These are phyloP conservation scores for Pseudomonodictys pantanalensis DNA, from an alignment of 495 filamentous ascomycete species.

Conservation along the genomic window DNA sequence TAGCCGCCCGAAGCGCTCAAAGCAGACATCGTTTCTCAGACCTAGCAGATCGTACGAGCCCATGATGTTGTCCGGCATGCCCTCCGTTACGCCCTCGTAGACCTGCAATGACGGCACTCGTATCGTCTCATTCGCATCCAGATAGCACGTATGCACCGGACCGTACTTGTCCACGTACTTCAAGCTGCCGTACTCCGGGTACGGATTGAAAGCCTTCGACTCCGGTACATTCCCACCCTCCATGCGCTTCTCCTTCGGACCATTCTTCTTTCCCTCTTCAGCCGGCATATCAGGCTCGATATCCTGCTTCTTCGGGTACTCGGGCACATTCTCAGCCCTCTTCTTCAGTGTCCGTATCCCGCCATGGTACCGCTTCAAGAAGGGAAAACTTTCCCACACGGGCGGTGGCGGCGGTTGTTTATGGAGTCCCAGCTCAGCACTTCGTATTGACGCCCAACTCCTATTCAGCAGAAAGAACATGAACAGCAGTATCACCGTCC, in stretches of 20 bases:
- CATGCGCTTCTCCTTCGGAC: conserved; percentile 14
- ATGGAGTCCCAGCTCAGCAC: conserved; percentile 55
- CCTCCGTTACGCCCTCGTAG: conserved; percentile 69
- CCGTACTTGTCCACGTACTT: conserved; percentile 60
- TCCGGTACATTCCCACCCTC: conserved; percentile 40
- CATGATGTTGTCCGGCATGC: conserved; percentile 77
- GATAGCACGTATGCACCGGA: conserved; percentile 69
- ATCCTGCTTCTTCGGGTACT: conserved; percentile 64
- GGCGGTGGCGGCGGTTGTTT: conserved; percentile 59
- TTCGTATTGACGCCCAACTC: conserved; percentile 61
- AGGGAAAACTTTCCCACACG: conserved; percentile 76
- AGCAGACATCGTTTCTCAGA: conserved; percentile 84
- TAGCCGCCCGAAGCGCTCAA: conserved; percentile 84
- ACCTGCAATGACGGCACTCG: conserved; percentile 65
- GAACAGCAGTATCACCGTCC: conserved; percentile 67
- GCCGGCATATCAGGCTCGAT: conserved; percentile 28
- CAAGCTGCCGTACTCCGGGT: conserved; percentile 61
- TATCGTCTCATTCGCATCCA: conserved; percentile 61
- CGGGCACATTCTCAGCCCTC: conserved; percentile 60
- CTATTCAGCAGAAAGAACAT: conserved; percentile 67
- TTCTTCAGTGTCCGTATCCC: conserved; percentile 67
- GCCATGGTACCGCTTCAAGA: conserved; percentile 80
- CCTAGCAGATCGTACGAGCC: conserved; percentile 80
- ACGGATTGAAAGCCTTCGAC: conserved; percentile 65
- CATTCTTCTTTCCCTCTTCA: conserved; percentile 42